These are phyloP conservation scores for Calocybe indica DNA, from an alignment of 768 basidiomycete genomes.

Conservation along the genomic window DNA sequence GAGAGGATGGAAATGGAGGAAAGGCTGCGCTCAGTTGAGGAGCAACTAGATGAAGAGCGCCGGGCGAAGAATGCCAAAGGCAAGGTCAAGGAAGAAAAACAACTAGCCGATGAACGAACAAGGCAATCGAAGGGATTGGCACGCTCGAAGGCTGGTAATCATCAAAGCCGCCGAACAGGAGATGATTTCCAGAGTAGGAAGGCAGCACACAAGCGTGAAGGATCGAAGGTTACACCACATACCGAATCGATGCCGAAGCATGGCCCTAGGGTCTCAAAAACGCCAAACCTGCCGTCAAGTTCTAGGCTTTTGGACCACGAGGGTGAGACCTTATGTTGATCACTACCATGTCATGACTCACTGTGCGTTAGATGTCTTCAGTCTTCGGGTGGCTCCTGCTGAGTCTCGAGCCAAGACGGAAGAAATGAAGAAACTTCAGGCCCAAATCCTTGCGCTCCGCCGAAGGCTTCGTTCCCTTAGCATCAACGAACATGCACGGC, in stretches of 20 bases:
- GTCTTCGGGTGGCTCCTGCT: conserved; percentile 31
- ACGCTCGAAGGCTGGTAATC: too few relatives aligned
- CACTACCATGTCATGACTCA: background rate
- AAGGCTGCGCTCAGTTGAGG: conserved; percentile 25
- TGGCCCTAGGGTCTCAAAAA: too few relatives aligned
- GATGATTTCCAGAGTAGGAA: too few relatives aligned
- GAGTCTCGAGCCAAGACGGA: conserved; percentile 24
- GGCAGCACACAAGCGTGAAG: too few relatives aligned
- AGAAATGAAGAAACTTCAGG: conserved; percentile 37
- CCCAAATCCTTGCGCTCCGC: conserved; percentile 46
- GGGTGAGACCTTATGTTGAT: background rate
- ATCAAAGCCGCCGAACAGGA: too few relatives aligned
- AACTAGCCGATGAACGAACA: conserved; percentile 5
- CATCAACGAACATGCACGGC: conserved; percentile 48
- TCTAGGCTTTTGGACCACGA: conserved; percentile 4
- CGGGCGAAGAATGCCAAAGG: conserved; percentile 21
- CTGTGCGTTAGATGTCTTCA: conserved; percentile 49
- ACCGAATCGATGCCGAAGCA: too few relatives aligned
- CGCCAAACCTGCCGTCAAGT: too few relatives aligned
- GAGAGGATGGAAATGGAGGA: conserved; percentile 27
- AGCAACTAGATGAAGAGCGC: conserved; percentile 25
- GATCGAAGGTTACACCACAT: too few relatives aligned
- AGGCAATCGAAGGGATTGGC: background rate
- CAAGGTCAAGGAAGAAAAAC: conserved; percentile 11
- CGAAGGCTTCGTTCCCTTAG: conserved; percentile 57